These are phyloP conservation scores for Hypoxylon intermedium DNA, from an alignment of 495 filamentous ascomycete species.

Conservation along the genomic window DNA sequence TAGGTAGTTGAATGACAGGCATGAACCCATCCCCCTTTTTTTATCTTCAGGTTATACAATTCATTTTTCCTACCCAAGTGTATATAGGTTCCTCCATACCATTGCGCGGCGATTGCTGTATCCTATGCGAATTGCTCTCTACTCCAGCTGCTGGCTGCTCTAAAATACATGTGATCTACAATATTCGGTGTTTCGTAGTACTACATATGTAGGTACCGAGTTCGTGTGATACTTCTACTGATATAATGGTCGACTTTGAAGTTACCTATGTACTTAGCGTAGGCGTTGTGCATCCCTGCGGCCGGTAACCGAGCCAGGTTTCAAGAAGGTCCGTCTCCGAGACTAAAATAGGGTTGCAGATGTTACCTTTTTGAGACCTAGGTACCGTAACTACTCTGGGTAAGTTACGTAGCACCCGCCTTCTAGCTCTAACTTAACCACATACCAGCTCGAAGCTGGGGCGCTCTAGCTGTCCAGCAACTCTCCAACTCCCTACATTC, in stretches of 20 bases:
- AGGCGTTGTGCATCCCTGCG: constrained; percentile 20
- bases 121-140: too few relatives aligned
- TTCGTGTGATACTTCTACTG: constrained; percentile 11
- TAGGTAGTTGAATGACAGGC: constrained; percentile 31
- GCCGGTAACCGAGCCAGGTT: constrained; percentile 23
- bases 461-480: not conserved
- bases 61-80: too few relatives aligned
- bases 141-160: not conserved
- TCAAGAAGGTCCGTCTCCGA: constrained; percentile 22
- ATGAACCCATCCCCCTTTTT: constrained; percentile 16
- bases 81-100: too few relatives aligned
- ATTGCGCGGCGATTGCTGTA: too few relatives aligned
- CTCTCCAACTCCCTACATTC: constrained; percentile 9
- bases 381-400: not conserved
- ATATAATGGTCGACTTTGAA: constrained; percentile 20
- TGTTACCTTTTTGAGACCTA: constrained; percentile 13
- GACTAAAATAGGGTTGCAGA: constrained; percentile 17
- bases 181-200: not conserved
- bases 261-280: too few relatives aligned
- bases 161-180: not conserved
- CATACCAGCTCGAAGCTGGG: constrained; percentile 19
- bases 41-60: too few relatives aligned
- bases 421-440: not conserved
- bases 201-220: too few relatives aligned
- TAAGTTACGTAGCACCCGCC: not conserved